phyloP scores from a whole-genome alignment of 176 grass and related monocot genomes.

The Triticum turgidum region DNA sequence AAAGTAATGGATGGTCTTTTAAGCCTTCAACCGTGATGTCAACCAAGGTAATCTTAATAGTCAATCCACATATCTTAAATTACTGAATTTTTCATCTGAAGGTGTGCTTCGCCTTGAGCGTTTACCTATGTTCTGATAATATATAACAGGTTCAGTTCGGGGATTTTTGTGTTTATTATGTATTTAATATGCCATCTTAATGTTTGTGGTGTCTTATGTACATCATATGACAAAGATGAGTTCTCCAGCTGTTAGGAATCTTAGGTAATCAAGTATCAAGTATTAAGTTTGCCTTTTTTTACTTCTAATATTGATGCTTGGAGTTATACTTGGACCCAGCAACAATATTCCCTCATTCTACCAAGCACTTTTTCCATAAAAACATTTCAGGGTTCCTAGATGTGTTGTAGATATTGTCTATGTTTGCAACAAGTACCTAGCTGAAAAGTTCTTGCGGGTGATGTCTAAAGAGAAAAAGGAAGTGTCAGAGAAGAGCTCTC shows the following conservation, averaged over 20 bases:
- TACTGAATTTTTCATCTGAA: no score
- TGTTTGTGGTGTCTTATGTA: slow-evolving; percentile 18
- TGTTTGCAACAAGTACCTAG: slow-evolving; percentile 76
- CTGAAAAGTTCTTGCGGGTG: slow-evolving; percentile 36
- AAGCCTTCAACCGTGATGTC: no score
- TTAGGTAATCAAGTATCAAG: slow-evolving; percentile 3
- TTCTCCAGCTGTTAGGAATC: not conserved
- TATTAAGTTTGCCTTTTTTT: not conserved
- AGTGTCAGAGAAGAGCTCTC: slow-evolving; percentile 37
- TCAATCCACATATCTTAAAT: no score
- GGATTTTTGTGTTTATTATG: slow-evolving; percentile 23
- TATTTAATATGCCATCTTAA: not conserved
- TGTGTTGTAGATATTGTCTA: slow-evolving; percentile 50
- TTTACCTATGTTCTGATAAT: no score
- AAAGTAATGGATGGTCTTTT: no score
- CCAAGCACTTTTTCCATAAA: slow-evolving; percentile 85
- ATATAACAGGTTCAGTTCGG: no score
- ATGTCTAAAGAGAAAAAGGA: slow-evolving; percentile 38
- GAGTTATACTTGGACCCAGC: not conserved
- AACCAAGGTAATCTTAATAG: no score
- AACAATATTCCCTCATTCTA: slow-evolving; percentile 32
- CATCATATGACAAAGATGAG: slow-evolving; percentile 17
- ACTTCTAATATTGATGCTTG: slow-evolving; percentile 35
- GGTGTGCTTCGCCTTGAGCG: no score
- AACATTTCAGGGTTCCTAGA: slow-evolving; percentile 86